These are phyloP conservation scores for Phytophthora aleatoria DNA, from an alignment of 352 stramenopile genomes.

Conservation along the genomic window DNA sequence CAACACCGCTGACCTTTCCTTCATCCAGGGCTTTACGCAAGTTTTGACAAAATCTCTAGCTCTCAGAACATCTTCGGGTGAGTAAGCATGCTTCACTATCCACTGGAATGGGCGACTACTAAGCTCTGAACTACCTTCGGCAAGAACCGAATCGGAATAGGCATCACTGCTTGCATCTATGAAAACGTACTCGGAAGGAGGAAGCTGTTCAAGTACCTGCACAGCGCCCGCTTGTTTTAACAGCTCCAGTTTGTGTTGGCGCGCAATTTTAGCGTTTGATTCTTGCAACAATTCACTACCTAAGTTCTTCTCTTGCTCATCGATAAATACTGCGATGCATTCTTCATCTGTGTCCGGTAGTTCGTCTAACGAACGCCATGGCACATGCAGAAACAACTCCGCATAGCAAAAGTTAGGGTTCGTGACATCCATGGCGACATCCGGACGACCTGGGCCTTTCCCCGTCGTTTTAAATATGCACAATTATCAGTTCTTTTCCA, in stretches of 20 bases:
- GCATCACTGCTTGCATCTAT: background rate
- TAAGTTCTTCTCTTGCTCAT: background rate
- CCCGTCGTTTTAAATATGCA: background rate
- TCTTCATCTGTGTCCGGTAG: no score
- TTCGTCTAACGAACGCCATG: no score
- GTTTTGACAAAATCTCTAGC: background rate
- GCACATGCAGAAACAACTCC: no score
- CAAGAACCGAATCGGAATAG: background rate
- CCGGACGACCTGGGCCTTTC: slow-evolving; percentile 2
- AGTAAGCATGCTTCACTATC: background rate
- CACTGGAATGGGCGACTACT: background rate
- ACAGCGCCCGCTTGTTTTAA: background rate
- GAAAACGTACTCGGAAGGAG: slow-evolving; percentile 6
- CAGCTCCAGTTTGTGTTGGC: slow-evolving; percentile 2
- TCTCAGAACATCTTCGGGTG: background rate
- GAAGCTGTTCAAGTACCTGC: background rate
- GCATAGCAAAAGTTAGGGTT: no score
- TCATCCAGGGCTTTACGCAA: slow-evolving; percentile 3
- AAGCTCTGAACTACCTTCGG: no score
- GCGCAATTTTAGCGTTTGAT: slow-evolving; percentile 1
- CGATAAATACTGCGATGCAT: background rate
- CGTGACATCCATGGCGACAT: no score
- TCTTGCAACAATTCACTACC: slow-evolving; percentile 2
- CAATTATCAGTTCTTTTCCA: slow-evolving; percentile 1
- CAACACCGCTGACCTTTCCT: background rate